These are phyloP conservation scores for Sordariomycetes sp. DNA, from an alignment of 2,329 filamentous ascomycete genomes.

Conservation along the genomic window DNA sequence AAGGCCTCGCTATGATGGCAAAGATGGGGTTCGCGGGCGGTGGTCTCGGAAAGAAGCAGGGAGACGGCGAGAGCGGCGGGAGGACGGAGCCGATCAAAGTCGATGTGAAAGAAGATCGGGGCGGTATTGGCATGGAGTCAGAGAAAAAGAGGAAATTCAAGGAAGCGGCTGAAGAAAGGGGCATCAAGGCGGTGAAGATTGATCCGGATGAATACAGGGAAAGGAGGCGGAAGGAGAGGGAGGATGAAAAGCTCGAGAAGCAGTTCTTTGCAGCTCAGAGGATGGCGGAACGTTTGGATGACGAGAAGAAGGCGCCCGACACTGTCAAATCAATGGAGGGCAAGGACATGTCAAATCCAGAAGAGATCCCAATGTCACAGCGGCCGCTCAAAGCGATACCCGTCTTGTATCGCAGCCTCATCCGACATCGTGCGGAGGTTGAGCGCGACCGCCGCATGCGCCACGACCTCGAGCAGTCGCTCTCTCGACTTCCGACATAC, in stretches of 20 bases:
- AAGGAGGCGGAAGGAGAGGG: conserved; percentile 59
- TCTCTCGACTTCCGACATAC: conserved; percentile 55
- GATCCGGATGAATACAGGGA: conserved; percentile 67
- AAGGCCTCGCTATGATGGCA: conserved; percentile 93
- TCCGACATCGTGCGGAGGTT: conserved; percentile 59
- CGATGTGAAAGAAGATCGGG: conserved; percentile 67
- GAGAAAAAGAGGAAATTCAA: conserved; percentile 71
- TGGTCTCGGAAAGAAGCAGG: conserved; percentile 52
- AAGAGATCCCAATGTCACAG: conserved; percentile 26
- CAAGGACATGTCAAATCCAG: conserved; percentile 8
- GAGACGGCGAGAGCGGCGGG: conserved; percentile 25
- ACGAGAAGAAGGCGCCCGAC: conserved; percentile 26
- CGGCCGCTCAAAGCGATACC: conserved; percentile 59
- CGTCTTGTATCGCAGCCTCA: conserved; percentile 69
- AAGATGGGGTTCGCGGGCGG: conserved; percentile 86
- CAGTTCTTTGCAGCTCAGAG: conserved; percentile 72
- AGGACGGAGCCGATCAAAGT: conserved; percentile 65
- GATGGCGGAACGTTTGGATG: conserved; percentile 68
- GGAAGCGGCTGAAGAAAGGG: conserved; percentile 49
- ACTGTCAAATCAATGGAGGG: no score
- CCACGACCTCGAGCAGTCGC: conserved; percentile 56
- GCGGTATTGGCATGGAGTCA: conserved; percentile 74
- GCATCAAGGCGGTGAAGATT: conserved; percentile 50
- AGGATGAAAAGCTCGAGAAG: conserved; percentile 58
- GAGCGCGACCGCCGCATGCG: conserved; percentile 59